A percentile compares a stretch with the other conserved stretches of the same genome.
These are phyloP conservation scores for Crithidia sp. DNA, from an alignment of 208 protist genomes.

Conservation along the genomic window DNA sequence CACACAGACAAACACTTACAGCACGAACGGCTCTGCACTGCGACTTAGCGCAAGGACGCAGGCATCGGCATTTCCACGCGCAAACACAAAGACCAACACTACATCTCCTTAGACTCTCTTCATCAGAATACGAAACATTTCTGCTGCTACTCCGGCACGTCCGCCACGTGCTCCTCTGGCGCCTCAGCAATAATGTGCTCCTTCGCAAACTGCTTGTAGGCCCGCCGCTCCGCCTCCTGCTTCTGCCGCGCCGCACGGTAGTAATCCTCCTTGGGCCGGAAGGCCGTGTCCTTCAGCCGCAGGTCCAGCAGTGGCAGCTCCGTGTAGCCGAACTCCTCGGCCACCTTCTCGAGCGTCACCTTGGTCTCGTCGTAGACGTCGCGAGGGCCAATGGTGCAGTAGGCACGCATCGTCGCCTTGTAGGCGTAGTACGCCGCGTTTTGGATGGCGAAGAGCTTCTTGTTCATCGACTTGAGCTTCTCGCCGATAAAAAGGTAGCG, in stretches of 20 bases:
- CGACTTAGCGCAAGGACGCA: too few species aligned
- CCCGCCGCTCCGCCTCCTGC: slow-evolving; percentile 32
- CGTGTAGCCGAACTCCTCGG: slow-evolving; percentile 77
- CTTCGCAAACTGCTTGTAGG: slow-evolving; percentile 43
- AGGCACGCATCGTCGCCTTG: slow-evolving; percentile 67
- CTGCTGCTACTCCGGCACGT: background rate
- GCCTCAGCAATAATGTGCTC: slow-evolving; percentile 52
- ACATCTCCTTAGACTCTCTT: too few species aligned
- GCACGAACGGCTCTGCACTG: too few species aligned
- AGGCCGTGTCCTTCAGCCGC: slow-evolving; percentile 69
- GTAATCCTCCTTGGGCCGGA: slow-evolving; percentile 79
- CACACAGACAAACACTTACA: too few species aligned
- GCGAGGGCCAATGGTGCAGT: slow-evolving; percentile 60
- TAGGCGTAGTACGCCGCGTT: slow-evolving; percentile 72
- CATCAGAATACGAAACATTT: too few species aligned
- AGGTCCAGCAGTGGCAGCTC: slow-evolving; percentile 76
- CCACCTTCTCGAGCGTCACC: slow-evolving; percentile 54
- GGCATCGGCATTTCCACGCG: too few species aligned
- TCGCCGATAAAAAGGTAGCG: slow-evolving; percentile 54
- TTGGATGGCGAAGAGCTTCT: slow-evolving; percentile 64
- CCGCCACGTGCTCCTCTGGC: slow-evolving; percentile 48
- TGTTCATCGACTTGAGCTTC: slow-evolving; percentile 64
- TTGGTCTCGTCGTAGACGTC: slow-evolving; percentile 64
- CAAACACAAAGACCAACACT: too few species aligned
- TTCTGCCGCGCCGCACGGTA: slow-evolving; percentile 57